Conservation (phyloP, 2,329 filamentous ascomycete genomes). For the Exophiala dermatitidis region DNA sequence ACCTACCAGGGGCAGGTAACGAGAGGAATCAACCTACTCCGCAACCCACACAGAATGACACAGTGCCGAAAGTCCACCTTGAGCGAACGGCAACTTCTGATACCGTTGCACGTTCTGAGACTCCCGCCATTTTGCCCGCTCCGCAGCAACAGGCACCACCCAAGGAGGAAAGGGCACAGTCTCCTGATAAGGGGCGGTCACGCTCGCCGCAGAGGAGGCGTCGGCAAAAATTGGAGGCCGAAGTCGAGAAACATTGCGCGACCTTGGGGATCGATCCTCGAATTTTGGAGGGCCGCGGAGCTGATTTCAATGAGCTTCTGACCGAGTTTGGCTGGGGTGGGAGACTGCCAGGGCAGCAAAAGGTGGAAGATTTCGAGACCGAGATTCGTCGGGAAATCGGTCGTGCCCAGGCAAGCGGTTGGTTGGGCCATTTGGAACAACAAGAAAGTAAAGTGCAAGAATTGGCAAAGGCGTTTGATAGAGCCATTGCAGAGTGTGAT, state of each 20-base stretch:
- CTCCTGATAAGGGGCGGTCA: conserved; percentile 30
- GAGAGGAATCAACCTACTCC: conserved; percentile 27
- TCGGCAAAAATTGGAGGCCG: conserved; percentile 59
- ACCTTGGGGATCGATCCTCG: conserved; percentile 69
- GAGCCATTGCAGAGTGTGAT: conserved; percentile 89
- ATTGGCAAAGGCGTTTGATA: conserved; percentile 78
- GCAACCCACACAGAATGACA: conserved; percentile 28
- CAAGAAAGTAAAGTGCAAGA: conserved; percentile 85
- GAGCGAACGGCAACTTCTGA: conserved; percentile 33
- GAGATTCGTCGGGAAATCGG: conserved; percentile 84
- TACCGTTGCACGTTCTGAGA: conserved; percentile 20
- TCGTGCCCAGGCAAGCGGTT: conserved; percentile 84
- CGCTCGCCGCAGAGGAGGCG: conserved; percentile 45
- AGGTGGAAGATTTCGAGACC: conserved; percentile 70
- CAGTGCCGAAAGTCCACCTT: conserved; percentile 36
- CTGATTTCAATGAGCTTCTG: conserved; percentile 74
- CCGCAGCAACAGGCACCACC: conserved; percentile 23
- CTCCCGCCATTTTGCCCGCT: conserved; percentile 5
- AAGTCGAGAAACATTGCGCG: conserved; percentile 71
- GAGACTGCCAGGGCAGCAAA: conserved; percentile 64
- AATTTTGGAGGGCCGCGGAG: conserved; percentile 67
- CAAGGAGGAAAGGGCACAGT: conserved; percentile 33
- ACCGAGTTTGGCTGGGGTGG: conserved; percentile 87
- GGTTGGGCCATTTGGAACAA: conserved; percentile 74
- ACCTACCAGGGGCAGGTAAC: conserved; percentile 29